A percentile compares a stretch with the other conserved stretches of the same genome.
Evolutionary conservation across 2,329 filamentous ascomycete species (phyloP).

Genomic region (Aspergillus tubingensis): DNA sequence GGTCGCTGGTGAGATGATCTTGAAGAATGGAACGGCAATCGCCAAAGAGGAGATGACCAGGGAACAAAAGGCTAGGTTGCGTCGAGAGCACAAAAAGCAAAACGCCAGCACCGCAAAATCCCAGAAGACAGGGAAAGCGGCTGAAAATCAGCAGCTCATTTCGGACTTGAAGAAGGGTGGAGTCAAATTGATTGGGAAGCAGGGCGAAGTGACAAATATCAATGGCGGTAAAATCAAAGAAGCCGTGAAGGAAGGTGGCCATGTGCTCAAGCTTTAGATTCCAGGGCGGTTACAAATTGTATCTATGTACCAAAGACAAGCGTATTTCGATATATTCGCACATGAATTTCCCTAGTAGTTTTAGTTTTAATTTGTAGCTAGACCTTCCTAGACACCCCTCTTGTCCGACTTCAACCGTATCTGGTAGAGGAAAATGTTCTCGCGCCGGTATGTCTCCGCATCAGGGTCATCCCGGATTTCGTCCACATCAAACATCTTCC

Average conservation of each 20-base stretch:
- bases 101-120: slow-evolving; percentile 56
- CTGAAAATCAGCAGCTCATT: slow-evolving; percentile 57
- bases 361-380: slow-evolving; percentile 1
- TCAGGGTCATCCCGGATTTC: slow-evolving; percentile 61
- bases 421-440: slow-evolving; percentile 43
- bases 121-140: slow-evolving; percentile 48
- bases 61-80: slow-evolving; percentile 76
- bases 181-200: slow-evolving; percentile 88
- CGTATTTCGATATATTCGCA: not conserved
- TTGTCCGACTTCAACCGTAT: slow-evolving; percentile 32
- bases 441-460: slow-evolving; percentile 35
- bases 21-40: slow-evolving; percentile 75
- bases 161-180: slow-evolving; percentile 77
- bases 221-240: slow-evolving; percentile 71
- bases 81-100: slow-evolving; percentile 83
- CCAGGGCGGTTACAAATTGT: not conserved
- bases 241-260: slow-evolving; percentile 28
- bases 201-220: slow-evolving; percentile 80
- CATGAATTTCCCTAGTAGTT: not conserved
- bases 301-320: no score
- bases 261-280: slow-evolving; percentile 39
- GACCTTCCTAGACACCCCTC: slow-evolving; percentile 1
- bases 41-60: slow-evolving; percentile 83
- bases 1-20: slow-evolving; percentile 69
- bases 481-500: slow-evolving; percentile 65